Evolutionary conservation across 768 basidiomycete species (phyloP).

Genomic region (Psilocybe subaeruginosa): DNA sequence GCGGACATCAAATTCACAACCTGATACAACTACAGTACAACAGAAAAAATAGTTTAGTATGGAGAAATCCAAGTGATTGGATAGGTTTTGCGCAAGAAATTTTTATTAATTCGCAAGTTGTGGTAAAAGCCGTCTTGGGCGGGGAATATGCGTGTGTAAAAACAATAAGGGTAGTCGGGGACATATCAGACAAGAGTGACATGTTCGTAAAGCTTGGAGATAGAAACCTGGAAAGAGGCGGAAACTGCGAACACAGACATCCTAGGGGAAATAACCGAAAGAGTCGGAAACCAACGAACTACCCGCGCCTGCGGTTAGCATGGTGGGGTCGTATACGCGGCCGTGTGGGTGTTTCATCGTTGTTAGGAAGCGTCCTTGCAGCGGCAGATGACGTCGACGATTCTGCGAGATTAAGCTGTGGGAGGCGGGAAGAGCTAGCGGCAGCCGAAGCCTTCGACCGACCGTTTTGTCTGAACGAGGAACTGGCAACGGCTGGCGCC

Average conservation of each 20-base stretch:
- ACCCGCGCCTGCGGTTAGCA: conserved; percentile 13
- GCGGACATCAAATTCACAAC: neutral
- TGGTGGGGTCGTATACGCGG: conserved; percentile 22
- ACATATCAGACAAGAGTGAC: neutral
- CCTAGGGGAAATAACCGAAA: neutral
- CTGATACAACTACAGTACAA: conserved; percentile 3
- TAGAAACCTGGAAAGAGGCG: neutral
- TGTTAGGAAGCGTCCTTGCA: conserved; percentile 17
- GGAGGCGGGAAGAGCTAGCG: conserved; percentile 13
- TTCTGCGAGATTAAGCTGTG: conserved; percentile 1
- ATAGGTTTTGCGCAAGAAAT: neutral
- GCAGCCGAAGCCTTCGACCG: conserved; percentile 9
- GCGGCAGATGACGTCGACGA: conserved; percentile 10
- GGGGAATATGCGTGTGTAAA: conserved; percentile 5
- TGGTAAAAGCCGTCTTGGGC: neutral
- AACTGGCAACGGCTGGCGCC: conserved; percentile 27
- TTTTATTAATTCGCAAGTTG: neutral
- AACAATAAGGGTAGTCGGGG: neutral
- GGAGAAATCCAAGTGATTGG: neutral
- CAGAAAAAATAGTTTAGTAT: neutral
- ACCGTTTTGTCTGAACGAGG: conserved; percentile 13
- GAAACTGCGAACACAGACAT: neutral
- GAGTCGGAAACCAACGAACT: conserved; percentile 4
- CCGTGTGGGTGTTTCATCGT: conserved; percentile 28
- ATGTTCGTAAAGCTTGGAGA: conserved; percentile 2